Evolutionary conservation across 352 stramenopile species (phyloP).

Genomic region (Phytophthora nicotianae): DNA sequence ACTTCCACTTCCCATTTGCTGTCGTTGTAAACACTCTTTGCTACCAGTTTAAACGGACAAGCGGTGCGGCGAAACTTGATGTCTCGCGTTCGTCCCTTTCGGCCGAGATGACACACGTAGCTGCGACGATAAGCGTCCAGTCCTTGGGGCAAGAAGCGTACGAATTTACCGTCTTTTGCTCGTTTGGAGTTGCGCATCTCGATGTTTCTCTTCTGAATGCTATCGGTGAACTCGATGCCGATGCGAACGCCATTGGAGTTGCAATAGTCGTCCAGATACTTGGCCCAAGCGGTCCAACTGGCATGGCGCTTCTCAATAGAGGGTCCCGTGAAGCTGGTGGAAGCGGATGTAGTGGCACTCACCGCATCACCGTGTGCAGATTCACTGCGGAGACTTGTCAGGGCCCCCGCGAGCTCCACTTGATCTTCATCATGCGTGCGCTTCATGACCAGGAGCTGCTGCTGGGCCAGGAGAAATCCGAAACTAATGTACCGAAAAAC

Average conservation of each 20-base stretch:
- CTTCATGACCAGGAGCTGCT: constrained; percentile 9
- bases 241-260: constrained; percentile 9
- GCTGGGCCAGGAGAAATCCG: constrained; percentile 9
- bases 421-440: constrained; percentile 6
- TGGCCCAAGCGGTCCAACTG: constrained; percentile 12
- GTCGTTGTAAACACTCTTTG: constrained; percentile 8
- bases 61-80: constrained; percentile 15
- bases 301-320: constrained; percentile 9
- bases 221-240: constrained; percentile 16
- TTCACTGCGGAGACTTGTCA: constrained; percentile 9
- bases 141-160: constrained; percentile 1
- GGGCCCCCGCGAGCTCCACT: constrained; percentile 14
- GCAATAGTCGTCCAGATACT: constrained; percentile 14
- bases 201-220: constrained; percentile 14
- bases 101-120: constrained; percentile 14
- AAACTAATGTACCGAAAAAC: not conserved
- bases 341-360: not conserved
- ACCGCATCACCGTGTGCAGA: not conserved
- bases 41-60: constrained; percentile 15
- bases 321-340: constrained; percentile 1
- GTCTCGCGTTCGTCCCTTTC: constrained; percentile 12
- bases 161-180: constrained; percentile 12
- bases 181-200: constrained; percentile 17
- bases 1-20: constrained; percentile 13
- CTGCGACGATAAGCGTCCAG: constrained; percentile 19